Percentiles rank a stretch among this genome's conserved stretches.
These are phyloP conservation scores for Corylus avellana DNA, from an alignment of 306 rosid species.

Conservation along the genomic window DNA sequence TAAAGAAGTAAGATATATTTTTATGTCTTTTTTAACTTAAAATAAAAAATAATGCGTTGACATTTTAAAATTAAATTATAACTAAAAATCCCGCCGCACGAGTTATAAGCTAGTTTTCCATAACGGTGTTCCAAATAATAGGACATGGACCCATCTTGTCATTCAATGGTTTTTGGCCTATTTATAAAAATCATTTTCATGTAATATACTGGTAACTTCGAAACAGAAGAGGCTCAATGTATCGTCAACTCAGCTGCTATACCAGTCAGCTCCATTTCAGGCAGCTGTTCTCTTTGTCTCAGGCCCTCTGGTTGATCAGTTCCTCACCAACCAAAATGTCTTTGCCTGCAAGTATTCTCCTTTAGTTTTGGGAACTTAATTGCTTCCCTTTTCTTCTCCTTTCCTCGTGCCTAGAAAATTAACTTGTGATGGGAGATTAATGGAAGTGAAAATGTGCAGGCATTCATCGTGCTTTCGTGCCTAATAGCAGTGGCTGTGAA, in stretches of 20 bases:
- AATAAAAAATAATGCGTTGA: too few relatives aligned
- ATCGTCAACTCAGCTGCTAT: conserved; percentile 88
- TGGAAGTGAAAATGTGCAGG: conserved; percentile 39
- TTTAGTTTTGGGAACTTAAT: conserved; percentile 59
- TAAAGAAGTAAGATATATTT: too few relatives aligned
- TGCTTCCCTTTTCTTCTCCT: background rate
- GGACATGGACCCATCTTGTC: too few relatives aligned
- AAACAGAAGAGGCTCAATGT: conserved; percentile 93
- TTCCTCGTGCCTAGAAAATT: background rate
- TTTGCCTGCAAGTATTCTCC: conserved; percentile 81
- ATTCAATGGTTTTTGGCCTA: too few relatives aligned
- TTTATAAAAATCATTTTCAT: too few relatives aligned
- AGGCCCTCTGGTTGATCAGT: conserved; percentile 87
- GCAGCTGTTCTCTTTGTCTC: conserved; percentile 93
- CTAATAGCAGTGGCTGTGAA: conserved; percentile 89
- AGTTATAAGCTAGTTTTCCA: too few relatives aligned
- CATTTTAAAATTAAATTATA: too few relatives aligned
- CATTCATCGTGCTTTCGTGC: conserved; percentile 82
- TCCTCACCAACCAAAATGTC: conserved; percentile 78
- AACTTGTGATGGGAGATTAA: background rate
- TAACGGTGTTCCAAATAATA: too few relatives aligned
- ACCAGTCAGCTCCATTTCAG: conserved; percentile 96
- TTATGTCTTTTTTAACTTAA: too few relatives aligned
- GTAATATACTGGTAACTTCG: too few relatives aligned
- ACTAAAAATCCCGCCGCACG: too few relatives aligned